Percentiles rank a stretch among this genome's conserved stretches.
These are phyloP conservation scores for Cryptococcus wingfieldii DNA, from an alignment of 1,284 basidiomycete genomes.

Conservation along the genomic window DNA sequence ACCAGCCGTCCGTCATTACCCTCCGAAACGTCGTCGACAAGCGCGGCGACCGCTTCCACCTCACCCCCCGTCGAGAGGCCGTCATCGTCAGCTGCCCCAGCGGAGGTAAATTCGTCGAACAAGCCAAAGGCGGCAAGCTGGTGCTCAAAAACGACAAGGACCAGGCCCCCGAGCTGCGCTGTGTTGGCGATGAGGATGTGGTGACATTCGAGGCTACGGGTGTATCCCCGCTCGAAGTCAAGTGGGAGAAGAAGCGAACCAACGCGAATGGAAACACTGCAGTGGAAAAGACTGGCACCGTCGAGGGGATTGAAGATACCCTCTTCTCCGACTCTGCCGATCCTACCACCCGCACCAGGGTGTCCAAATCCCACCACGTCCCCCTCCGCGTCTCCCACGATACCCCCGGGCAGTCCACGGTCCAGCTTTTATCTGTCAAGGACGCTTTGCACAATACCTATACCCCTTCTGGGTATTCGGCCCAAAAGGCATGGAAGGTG, in stretches of 20 bases:
- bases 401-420: slow-evolving; percentile 49
- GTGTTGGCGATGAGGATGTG: slow-evolving; percentile 64
- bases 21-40: slow-evolving; percentile 69
- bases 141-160: slow-evolving; percentile 44
- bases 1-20: slow-evolving; percentile 60
- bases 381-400: slow-evolving; percentile 37
- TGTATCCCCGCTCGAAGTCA: slow-evolving; percentile 70
- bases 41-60: slow-evolving; percentile 60
- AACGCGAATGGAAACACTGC: slow-evolving; percentile 26
- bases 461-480: slow-evolving; percentile 24
- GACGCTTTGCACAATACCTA: slow-evolving; percentile 54
- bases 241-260: slow-evolving; percentile 66
- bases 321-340: slow-evolving; percentile 21
- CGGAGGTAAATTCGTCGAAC: slow-evolving; percentile 48
- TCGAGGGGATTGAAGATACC: slow-evolving; percentile 72
- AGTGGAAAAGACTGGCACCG: slow-evolving; percentile 60
- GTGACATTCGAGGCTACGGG: slow-evolving; percentile 66
- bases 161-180: slow-evolving; percentile 54
- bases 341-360: slow-evolving; percentile 25
- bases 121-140: slow-evolving; percentile 20
- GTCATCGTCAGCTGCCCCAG: slow-evolving; percentile 75
- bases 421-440: slow-evolving; percentile 37
- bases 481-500: slow-evolving; percentile 63
- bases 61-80: slow-evolving; percentile 61
- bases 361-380: slow-evolving; percentile 38